Conservation (phyloP, 2,329 filamentous ascomycete genomes). For the Pyrenophora teres region DNA sequence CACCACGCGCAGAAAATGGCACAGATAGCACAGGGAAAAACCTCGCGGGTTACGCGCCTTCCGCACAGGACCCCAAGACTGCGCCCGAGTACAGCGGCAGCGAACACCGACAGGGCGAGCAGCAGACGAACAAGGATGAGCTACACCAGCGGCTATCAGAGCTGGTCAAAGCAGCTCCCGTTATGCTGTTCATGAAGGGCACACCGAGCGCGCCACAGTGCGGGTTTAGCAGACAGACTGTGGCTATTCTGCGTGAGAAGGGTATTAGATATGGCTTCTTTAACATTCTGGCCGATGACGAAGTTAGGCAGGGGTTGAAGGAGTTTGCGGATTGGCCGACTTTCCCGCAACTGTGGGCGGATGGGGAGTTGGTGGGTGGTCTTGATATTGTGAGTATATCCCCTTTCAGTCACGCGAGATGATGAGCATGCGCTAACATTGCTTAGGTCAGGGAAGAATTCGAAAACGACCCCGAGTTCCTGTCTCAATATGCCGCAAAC, state of each 20-base stretch:
- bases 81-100: slow-evolving; percentile 54
- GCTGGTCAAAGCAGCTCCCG: slow-evolving; percentile 90
- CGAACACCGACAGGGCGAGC: slow-evolving; percentile 25
- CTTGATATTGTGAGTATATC: slow-evolving; percentile 82
- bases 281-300: slow-evolving; percentile 96
- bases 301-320: slow-evolving; percentile 94
- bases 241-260: slow-evolving; percentile 83
- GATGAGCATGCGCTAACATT: slow-evolving; percentile 26
- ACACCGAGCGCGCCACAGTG: slow-evolving; percentile 85
- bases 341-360: slow-evolving; percentile 91
- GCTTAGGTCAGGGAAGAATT: slow-evolving; percentile 89
- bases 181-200: slow-evolving; percentile 99
- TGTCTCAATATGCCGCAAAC: slow-evolving; percentile 69
- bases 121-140: slow-evolving; percentile 71
- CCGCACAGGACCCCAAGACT: slow-evolving; percentile 49
- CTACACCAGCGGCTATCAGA: slow-evolving; percentile 79
- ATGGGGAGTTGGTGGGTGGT: slow-evolving; percentile 88
- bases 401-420: too few species aligned
- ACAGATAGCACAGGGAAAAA: slow-evolving; percentile 43
- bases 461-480: slow-evolving; percentile 78
- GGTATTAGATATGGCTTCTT: slow-evolving; percentile 98
- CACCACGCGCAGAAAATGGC: slow-evolving; percentile 49
- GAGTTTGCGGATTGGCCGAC: slow-evolving; percentile 99
- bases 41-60: slow-evolving; percentile 54
- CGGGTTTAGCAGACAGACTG: slow-evolving; percentile 89